Evolutionary conservation across 1,284 basidiomycete genomes (phyloP).

Genomic region (Thelephora terrestris): DNA sequence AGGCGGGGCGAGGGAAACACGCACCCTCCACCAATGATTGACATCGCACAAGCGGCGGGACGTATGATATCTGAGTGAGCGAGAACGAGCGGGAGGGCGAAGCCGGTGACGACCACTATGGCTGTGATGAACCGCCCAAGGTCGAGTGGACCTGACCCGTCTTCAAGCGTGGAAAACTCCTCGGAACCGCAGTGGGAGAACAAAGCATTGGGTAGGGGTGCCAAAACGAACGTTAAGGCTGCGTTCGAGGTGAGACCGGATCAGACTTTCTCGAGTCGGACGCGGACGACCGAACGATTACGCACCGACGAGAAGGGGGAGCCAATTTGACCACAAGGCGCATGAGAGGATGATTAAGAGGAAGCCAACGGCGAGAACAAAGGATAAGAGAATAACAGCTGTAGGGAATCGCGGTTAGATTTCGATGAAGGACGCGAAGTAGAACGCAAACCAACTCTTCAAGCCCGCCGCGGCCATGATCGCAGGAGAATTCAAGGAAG

Average conservation of each 20-base stretch:
- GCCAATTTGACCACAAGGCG: constrained; percentile 94
- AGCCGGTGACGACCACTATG: constrained; percentile 84
- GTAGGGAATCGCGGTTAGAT: not conserved
- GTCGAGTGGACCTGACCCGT: constrained; percentile 56
- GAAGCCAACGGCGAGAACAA: constrained; percentile 95
- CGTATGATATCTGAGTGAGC: constrained; percentile 88
- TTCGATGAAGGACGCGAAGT: not conserved
- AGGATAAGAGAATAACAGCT: constrained; percentile 93
- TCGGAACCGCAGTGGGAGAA: constrained; percentile 78
- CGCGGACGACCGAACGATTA: constrained; percentile 12
- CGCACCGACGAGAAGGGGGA: constrained; percentile 93
- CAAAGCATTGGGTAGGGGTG: constrained; percentile 90
- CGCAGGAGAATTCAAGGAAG: not conserved
- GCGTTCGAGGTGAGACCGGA: constrained; percentile 5
- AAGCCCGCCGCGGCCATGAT: constrained; percentile 23
- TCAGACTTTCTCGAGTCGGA: constrained; percentile 2
- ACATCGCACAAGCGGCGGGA: constrained; percentile 85
- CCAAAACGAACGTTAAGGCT: constrained; percentile 94
- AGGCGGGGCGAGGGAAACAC: constrained; percentile 16
- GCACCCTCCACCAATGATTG: constrained; percentile 84
- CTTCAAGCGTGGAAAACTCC: constrained; percentile 68
- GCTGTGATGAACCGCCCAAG: constrained; percentile 91
- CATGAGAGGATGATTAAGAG: constrained; percentile 96
- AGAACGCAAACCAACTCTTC: constrained; percentile 18
- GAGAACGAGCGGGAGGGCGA: constrained; percentile 87